A percentile compares a stretch with the other conserved stretches of the same genome.
Conservation (phyloP, 257 asterid genomes). For the Solanum medicagineum region DNA sequence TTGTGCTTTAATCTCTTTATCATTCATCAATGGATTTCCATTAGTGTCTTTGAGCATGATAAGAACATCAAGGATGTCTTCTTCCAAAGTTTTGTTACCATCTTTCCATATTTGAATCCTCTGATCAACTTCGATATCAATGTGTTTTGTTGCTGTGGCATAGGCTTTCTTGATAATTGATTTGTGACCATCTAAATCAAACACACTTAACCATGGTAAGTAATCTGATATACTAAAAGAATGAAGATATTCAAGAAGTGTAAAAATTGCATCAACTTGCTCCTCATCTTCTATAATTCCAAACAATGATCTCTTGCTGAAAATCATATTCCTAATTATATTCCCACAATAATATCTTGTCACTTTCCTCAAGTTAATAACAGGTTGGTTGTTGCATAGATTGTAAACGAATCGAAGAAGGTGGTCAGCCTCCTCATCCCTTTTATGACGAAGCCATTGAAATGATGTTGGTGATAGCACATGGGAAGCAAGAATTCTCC, state of each 20-base stretch:
- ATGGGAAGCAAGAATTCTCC: not conserved
- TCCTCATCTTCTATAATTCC: not conserved
- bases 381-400: not conserved
- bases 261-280: not conserved
- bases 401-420: not conserved
- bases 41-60: not conserved
- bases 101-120: not conserved
- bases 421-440: conserved; percentile 1
- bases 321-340: not conserved
- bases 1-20: not conserved
- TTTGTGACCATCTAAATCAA: conserved; percentile 1
- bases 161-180: not conserved
- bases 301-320: not conserved
- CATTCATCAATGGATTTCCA: not conserved
- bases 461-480: not conserved
- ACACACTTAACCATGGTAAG: not conserved
- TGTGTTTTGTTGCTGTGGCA: not conserved
- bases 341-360: not conserved
- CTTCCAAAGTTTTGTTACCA: not conserved
- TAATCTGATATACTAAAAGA: not conserved
- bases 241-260: not conserved
- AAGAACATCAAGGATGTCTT: not conserved
- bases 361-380: not conserved
- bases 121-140: not conserved
- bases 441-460: not conserved